Base-by-base conservation (phyloP, 2,329 filamentous ascomycete genomes). In the Ophiocordyceps sinensis region DNA sequence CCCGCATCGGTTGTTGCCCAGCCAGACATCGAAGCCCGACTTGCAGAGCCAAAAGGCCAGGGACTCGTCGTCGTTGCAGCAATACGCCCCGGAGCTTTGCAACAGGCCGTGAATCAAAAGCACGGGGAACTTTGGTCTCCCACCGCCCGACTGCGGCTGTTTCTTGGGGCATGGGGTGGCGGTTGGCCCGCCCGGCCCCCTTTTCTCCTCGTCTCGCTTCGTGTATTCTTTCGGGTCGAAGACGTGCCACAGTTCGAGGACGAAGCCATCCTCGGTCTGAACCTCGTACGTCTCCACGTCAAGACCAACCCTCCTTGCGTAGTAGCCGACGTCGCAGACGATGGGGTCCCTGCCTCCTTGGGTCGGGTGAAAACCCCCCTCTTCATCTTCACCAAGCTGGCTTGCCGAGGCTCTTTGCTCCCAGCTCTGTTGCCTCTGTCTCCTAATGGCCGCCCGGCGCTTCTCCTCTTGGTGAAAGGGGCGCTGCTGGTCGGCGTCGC, bases 31-130 rank as follows among this genome's bases (percentile, higher is more conserved):
- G 59, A 86, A 95, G 1, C 88, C 88, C 0, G 82, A 79, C 61
- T 94, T 94, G 60, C 84, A 87, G 8, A 96, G 77, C 64, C 82
- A 94, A 61, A 95, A 95, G 1, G 89, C 88, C 8, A 95, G 70
- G 23, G 83, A 89, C 49, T 86, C 78, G 46, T 94, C 87, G 52
- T 94, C 88, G 55, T 89, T 94, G 48, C 80, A 79, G 59, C 87
- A 94, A 56, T 86, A 95, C 0, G 88, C 84, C 4, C 89, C 88
- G 0, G 85, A 76, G 41, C 82, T 88, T 62, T 96, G 89, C 7
- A 96, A 66, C 3, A 95, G 70, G 1, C 89, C 89, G 50, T 94
- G 89, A 44, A 96, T 81, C 51, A 96, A 69, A 1, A 95, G 68
- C 1, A 95, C 77, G 0, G 89, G 88, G 46, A 91, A 94, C 51